phyloP scores from a whole-genome alignment of 1,284 basidiomycete genomes.

The Austroboletus olivaceoglutinosus region DNA sequence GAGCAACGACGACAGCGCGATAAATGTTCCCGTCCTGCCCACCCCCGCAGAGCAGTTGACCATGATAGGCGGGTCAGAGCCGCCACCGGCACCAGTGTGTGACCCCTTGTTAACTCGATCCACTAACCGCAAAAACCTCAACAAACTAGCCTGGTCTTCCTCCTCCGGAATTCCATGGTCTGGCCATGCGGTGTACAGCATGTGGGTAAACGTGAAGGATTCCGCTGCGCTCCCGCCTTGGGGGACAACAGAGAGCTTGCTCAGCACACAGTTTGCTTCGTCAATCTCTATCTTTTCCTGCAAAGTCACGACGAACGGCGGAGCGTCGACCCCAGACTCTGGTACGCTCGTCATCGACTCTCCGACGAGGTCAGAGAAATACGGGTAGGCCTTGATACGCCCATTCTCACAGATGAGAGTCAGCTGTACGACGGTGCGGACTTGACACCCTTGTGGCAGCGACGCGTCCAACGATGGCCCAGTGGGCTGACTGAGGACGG shows the following conservation, averaged over 20 bases:
- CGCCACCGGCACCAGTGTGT: slow-evolving; percentile 23
- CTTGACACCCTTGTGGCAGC: slow-evolving; percentile 36
- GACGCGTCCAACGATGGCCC: slow-evolving; percentile 35
- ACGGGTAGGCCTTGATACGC: slow-evolving; percentile 68
- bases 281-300: slow-evolving; percentile 42
- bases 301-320: slow-evolving; percentile 55
- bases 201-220: slow-evolving; percentile 59
- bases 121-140: slow-evolving; percentile 62
- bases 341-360: slow-evolving; percentile 51
- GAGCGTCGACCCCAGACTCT: slow-evolving; percentile 39
- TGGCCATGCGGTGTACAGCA: slow-evolving; percentile 78
- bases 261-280: slow-evolving; percentile 61
- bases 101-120: slow-evolving; percentile 56
- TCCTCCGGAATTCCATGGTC: slow-evolving; percentile 74
- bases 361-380: slow-evolving; percentile 65
- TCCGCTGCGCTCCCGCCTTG: slow-evolving; percentile 30
- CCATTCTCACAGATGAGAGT: slow-evolving; percentile 67
- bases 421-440: slow-evolving; percentile 77
- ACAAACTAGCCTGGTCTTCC: slow-evolving; percentile 53
- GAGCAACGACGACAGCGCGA: slow-evolving; percentile 72
- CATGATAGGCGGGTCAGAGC: slow-evolving; percentile 71
- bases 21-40: slow-evolving; percentile 88
- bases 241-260: slow-evolving; percentile 43
- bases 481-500: slow-evolving; percentile 54
- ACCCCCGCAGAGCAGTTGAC: slow-evolving; percentile 88